phyloP scores from a whole-genome alignment of 2,329 filamentous ascomycete species.

The Trichoderma lentiforme region DNA sequence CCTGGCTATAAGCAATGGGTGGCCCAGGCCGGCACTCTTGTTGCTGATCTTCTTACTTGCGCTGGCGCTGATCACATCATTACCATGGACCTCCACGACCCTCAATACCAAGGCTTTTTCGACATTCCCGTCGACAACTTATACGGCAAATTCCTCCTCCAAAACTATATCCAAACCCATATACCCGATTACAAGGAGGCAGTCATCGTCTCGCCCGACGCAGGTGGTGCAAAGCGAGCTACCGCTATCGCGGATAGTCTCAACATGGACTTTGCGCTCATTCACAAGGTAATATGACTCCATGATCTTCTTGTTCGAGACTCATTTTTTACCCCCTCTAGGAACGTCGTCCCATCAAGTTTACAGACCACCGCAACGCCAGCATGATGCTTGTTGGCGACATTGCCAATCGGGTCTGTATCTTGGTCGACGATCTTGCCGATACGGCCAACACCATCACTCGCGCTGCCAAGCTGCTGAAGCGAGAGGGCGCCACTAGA shows the following conservation, averaged over 20 bases:
- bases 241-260: conserved; percentile 92
- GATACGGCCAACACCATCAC: conserved; percentile 98
- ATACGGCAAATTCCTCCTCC: conserved; percentile 74
- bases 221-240: conserved; percentile 92
- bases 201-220: conserved; percentile 93
- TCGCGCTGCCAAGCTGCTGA: conserved; percentile 90
- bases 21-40: conserved; percentile 89
- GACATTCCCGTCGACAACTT: conserved; percentile 98
- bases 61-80: conserved; percentile 96
- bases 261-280: conserved; percentile 92
- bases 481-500: conserved; percentile 87
- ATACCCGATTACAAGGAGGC: conserved; percentile 82
- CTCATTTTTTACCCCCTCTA: conserved; percentile 45
- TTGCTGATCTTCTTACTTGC: conserved; percentile 91
- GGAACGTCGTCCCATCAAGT: conserved; percentile 86
- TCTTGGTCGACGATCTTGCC: conserved; percentile 89
- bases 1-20: conserved; percentile 99
- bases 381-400: conserved; percentile 96
- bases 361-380: conserved; percentile 83
- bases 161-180: conserved; percentile 71
- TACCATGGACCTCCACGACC: conserved; percentile 95
- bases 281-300: conserved; percentile 71
- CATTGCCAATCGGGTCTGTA: conserved; percentile 75
- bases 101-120: conserved; percentile 98
- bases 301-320: conserved; percentile 35